phyloP scores from a whole-genome alignment of 805 yeast species.

The Debaryomyces hansenii region DNA sequence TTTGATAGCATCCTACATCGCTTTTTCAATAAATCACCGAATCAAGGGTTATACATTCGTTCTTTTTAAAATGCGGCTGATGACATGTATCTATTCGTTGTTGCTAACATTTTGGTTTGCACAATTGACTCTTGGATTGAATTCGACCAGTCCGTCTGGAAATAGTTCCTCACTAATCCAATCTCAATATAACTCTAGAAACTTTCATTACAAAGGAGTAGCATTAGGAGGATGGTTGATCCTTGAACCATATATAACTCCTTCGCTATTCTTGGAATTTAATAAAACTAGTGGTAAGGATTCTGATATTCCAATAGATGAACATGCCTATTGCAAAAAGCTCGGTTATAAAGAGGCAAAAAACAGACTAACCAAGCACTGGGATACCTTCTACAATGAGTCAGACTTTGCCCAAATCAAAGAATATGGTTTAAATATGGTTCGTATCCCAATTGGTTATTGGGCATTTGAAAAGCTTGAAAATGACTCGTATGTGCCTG shows the following conservation, averaged over 20 bases:
- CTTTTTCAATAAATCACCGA: too few relatives aligned
- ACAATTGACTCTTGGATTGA: background rate
- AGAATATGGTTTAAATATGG: constrained; percentile 60
- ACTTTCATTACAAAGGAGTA: constrained; percentile 22
- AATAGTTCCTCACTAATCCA: constrained; percentile 5
- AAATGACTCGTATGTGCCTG: constrained; percentile 64
- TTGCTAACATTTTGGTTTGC: too few relatives aligned
- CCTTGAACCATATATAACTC: constrained; percentile 70
- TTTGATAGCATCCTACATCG: too few relatives aligned
- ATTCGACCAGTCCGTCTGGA: background rate
- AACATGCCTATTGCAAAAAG: constrained; percentile 50
- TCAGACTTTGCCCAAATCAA: constrained; percentile 54
- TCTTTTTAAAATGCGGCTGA: too few relatives aligned
- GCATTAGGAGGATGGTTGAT: constrained; percentile 66
- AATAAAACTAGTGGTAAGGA: constrained; percentile 22
- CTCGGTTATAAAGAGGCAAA: constrained; percentile 51
- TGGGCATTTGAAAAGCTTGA: constrained; percentile 64
- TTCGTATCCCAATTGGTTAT: constrained; percentile 77
- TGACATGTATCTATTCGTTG: too few relatives aligned
- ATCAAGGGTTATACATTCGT: too few relatives aligned
- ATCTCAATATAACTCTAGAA: constrained; percentile 11
- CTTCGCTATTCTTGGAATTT: constrained; percentile 53
- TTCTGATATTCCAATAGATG: constrained; percentile 53
- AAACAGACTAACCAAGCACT: constrained; percentile 48
- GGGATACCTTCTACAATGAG: constrained; percentile 60